Evolutionary conservation across 2,329 filamentous ascomycete genomes (phyloP), one percentile per base, ranked within the genome.

Genomic region (Colletotrichum sp.): DNA sequence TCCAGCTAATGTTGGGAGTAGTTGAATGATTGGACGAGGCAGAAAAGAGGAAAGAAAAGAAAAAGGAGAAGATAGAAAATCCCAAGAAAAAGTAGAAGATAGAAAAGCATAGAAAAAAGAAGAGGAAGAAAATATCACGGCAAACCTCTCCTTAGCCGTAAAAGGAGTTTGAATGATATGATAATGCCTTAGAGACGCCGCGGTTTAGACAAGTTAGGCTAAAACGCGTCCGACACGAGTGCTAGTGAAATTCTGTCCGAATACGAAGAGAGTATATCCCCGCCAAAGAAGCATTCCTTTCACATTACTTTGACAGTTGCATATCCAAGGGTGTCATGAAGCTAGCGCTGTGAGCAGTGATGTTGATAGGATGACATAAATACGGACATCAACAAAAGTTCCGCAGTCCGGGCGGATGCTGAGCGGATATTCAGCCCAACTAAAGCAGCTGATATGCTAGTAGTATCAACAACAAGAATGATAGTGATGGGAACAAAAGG

Each of bases 291-390:
- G 16, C 36, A 18, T 44, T 44, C 39, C 39, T 3, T 10, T 44
- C 39, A n/a, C 39, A 2, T n/a, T 10, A 6, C 0, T 10, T n/a
- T 12, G 2, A 9, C 1, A 1, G 3, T 21, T 49, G 1, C n/a
- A 13, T 21, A 6, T 13, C 5, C 10, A 4, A 21, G 2, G 8
- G 10, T 13, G 1, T 49, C 44, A 21, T 21, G 6, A 52, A 12
- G 1, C 44, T 21, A 21, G n/a, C 18, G 3, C 39, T 44, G 39
- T 6, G 18, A 7, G 9, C 9, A 49, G 39, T 21, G 39, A 4
- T n/a, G 1, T 49, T 49, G 39, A 21, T 1, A n/a, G 39, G 18
- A 2, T n/a, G 39, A 44, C 18, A 44, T 1, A 2, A 21, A 2
- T 52, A 49, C 0, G 10, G n/a, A 8, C 2, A 13, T 8, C n/a